Base-by-base conservation (phyloP, 768 basidiomycete species). In the Mycena crocata region DNA sequence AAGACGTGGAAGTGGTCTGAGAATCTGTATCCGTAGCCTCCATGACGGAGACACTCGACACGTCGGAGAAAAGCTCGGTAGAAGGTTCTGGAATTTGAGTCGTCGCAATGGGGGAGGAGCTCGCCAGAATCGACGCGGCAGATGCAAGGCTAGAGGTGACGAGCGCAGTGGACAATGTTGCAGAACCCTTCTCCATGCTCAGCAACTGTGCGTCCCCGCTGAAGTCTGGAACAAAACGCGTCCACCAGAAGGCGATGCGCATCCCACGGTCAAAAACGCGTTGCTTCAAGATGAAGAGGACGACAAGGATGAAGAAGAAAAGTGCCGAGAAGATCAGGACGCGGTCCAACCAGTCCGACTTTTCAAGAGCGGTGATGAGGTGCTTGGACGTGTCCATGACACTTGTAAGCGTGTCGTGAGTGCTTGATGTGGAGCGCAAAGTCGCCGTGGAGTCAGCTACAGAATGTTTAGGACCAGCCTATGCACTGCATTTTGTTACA, bases 281-380 rank as follows among this genome's bases (percentile, higher is more conserved):
- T 62, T 96, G 90, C 78, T 98, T 95, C 72, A 99, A 73, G 70
- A 99, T 92, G 72, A 93, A 96, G 28, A 91, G 84, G 9, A 95
- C 89, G 32, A 93, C 91, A 21, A 96, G 86, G 64, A 90, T 67
- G 81, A 99, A 99, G 77, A 98, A 93, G 14, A 83, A 75, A 37
- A 99, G 88, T 0, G 88, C 93, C 2, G 89, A 84, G 59, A 95
- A 80, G 71, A 99, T 91, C 67, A 99, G 81, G 31, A 98, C 76
- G 8, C 96, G 91, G 81, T 99, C 98, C 23, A 96, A 82, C 89
- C 93, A 91, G 82, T 99, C 96, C 19, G 95, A 87, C 65, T 91
- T 91, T 79, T 98, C 94, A 51, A 99, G 89, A 0, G 91, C 89
- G 17, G 91, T 93, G 69, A 99, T 89, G 67, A 99, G 88, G 30